Evolutionary conservation across 2,329 filamentous ascomycete species (phyloP).

Genomic region (Curvularia lunata): DNA sequence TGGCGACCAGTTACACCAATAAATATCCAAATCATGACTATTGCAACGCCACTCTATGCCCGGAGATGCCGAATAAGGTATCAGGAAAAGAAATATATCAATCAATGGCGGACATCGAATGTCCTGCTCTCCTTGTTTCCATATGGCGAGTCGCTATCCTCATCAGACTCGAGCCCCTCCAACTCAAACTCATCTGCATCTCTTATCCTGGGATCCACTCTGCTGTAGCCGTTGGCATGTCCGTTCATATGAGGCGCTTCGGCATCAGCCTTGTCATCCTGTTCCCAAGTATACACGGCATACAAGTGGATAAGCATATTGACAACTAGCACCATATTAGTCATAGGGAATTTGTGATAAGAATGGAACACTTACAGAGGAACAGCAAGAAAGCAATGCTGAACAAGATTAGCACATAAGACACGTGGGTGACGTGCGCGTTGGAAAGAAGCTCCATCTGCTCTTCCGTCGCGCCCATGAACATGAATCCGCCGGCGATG

Average conservation of each 20-base stretch:
- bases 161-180: constrained; percentile 86
- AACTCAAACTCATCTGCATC: constrained; percentile 95
- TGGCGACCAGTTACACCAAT: background rate
- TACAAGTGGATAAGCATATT: constrained; percentile 87
- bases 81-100: background rate
- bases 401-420: constrained; percentile 90
- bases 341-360: background rate
- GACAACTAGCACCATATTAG: constrained; percentile 60
- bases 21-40: background rate
- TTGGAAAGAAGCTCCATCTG: constrained; percentile 81
- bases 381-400: constrained; percentile 90
- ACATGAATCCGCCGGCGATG: constrained; percentile 90
- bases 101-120: constrained; percentile 23
- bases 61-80: background rate
- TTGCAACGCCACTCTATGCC: background rate
- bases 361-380: constrained; percentile 65
- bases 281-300: constrained; percentile 65
- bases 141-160: constrained; percentile 57
- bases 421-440: constrained; percentile 82
- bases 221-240: constrained; percentile 47
- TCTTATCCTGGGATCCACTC: constrained; percentile 65
- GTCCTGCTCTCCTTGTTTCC: constrained; percentile 36
- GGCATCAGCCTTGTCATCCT: constrained; percentile 44
- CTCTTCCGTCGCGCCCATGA: constrained; percentile 97
- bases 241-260: constrained; percentile 45